These are phyloP conservation scores for Cryptosporidium viatorum DNA, from an alignment of 169 alveolate genomes.

Conservation along the genomic window DNA sequence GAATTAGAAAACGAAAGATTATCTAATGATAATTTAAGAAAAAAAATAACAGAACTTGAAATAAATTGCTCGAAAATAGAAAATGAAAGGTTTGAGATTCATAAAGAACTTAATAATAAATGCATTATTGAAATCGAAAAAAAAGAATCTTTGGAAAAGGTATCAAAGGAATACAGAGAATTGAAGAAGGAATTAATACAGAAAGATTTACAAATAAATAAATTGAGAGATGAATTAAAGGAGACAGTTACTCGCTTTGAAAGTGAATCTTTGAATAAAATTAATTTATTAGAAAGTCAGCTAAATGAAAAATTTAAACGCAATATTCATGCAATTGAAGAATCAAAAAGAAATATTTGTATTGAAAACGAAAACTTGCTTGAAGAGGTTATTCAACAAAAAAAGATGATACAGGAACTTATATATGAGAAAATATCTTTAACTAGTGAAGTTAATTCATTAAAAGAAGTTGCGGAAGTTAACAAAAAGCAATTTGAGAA, in stretches of 20 bases:
- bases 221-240: not conserved
- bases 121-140: conserved; percentile 33
- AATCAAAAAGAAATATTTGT: not conserved
- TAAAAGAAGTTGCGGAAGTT: conserved; percentile 24
- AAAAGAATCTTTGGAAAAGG: conserved; percentile 18
- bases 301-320: not conserved
- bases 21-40: not conserved
- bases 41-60: conserved; percentile 33
- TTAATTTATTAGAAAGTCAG: conserved; percentile 1
- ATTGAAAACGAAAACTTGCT: conserved; percentile 44
- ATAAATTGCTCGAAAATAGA: conserved; percentile 15
- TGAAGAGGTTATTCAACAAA: conserved; percentile 45
- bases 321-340: conserved; percentile 14
- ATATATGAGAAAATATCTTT: conserved; percentile 50
- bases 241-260: not conserved
- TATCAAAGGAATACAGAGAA: conserved; percentile 16
- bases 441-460: conserved; percentile 22
- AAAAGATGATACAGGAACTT: conserved; percentile 56
- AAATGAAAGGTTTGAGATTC: conserved; percentile 54
- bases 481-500: conserved; percentile 37
- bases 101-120: conserved; percentile 56
- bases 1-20: conserved; percentile 30
- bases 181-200: conserved; percentile 6
- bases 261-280: not conserved
- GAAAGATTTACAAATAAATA: conserved; percentile 16